Evolutionary conservation across 2,329 filamentous ascomycete genomes (phyloP).

Genomic region (Pseudocercospora eumusae): DNA sequence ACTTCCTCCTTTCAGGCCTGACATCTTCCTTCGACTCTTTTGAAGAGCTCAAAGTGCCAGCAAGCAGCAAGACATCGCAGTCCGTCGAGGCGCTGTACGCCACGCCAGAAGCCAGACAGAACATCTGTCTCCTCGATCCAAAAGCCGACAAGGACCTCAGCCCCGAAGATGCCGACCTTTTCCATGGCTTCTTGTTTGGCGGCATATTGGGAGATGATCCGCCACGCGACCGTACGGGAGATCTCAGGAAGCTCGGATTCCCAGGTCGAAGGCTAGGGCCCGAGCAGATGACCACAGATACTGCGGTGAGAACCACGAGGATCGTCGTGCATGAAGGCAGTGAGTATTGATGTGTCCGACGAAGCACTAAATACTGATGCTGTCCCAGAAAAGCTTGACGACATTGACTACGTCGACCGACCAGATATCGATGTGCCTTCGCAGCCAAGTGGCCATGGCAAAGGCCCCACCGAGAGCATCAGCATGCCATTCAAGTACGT

Average conservation of each 20-base stretch:
- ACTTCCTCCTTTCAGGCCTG: conserved; percentile 42
- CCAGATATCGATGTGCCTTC: conserved; percentile 75
- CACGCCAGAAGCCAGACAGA: conserved; percentile 62
- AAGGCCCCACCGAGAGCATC: conserved; percentile 74
- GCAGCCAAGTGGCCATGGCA: conserved; percentile 55
- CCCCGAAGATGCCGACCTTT: conserved; percentile 77
- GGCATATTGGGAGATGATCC: conserved; percentile 69
- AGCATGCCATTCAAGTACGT: conserved; percentile 99
- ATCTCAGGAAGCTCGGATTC: conserved; percentile 91
- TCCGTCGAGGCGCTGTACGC: conserved; percentile 80
- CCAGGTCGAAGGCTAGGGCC: conserved; percentile 82
- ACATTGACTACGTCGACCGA: conserved; percentile 81
- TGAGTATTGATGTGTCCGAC: conserved; percentile 46
- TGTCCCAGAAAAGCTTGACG: conserved; percentile 67
- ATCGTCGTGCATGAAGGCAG: conserved; percentile 83
- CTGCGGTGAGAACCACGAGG: conserved; percentile 88
- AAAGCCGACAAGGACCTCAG: conserved; percentile 76
- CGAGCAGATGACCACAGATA: conserved; percentile 98
- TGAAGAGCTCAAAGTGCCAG: conserved; percentile 23
- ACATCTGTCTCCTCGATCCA: conserved; percentile 88
- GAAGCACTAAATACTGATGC: not conserved
- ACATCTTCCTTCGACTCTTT: conserved; percentile 57
- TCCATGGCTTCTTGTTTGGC: conserved; percentile 92
- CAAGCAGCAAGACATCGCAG: conserved; percentile 22
- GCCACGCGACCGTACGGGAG: conserved; percentile 80